These are phyloP conservation scores for Arthroderma uncinatum DNA, from an alignment of 2,329 filamentous ascomycete species.

Conservation along the genomic window DNA sequence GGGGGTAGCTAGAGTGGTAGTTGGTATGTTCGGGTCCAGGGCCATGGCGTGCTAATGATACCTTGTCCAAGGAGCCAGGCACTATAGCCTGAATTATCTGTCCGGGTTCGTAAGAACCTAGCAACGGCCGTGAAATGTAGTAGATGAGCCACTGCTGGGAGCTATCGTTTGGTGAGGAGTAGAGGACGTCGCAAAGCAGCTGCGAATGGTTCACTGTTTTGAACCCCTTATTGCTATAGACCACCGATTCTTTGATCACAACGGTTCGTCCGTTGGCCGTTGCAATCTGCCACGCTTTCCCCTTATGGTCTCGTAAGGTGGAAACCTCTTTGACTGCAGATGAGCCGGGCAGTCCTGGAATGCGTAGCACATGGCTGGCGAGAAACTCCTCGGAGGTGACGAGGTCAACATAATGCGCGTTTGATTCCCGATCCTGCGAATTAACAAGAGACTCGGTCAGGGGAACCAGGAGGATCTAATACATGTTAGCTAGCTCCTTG, in stretches of 20 bases:
- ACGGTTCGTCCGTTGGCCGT: constrained; percentile 89
- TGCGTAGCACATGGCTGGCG: constrained; percentile 87
- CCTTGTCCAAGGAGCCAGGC: constrained; percentile 26
- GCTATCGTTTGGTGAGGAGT: constrained; percentile 81
- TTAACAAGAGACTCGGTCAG: constrained; percentile 84
- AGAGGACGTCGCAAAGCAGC: constrained; percentile 69
- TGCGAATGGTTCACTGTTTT: constrained; percentile 83
- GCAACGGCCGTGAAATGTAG: constrained; percentile 80
- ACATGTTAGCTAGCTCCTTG: constrained; percentile 9
- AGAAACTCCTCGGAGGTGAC: constrained; percentile 88
- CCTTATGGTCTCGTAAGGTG: constrained; percentile 72
- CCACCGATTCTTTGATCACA: constrained; percentile 81
- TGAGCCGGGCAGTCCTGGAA: constrained; percentile 46
- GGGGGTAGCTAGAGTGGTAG: constrained; percentile 38
- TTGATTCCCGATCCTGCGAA: constrained; percentile 76
- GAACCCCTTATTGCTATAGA: constrained; percentile 98
- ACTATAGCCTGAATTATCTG: constrained; percentile 57
- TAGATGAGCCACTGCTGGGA: constrained; percentile 92
- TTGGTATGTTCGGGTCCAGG: constrained; percentile 22
- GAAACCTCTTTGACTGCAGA: constrained; percentile 43
- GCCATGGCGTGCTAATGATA: constrained; percentile 11
- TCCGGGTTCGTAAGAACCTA: constrained; percentile 69
- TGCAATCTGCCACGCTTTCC: constrained; percentile 86
- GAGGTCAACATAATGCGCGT: constrained; percentile 64
- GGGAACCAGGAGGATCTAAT: constrained; percentile 73